These are phyloP conservation scores for Colletotrichum destructivum DNA, from an alignment of 2,329 filamentous ascomycete species.

Conservation along the genomic window DNA sequence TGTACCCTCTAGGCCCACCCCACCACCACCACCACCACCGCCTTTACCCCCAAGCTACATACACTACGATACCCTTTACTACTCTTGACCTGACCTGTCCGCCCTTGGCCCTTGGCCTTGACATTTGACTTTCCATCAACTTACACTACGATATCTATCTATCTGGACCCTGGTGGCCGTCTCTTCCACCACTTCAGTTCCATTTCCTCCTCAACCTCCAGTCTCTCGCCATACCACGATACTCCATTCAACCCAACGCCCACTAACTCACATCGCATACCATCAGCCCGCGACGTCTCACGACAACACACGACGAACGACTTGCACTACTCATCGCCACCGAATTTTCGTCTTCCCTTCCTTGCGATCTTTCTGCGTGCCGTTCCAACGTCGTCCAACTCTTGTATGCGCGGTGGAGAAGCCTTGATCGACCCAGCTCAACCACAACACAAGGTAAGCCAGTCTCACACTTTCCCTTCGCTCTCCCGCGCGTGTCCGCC, in stretches of 20 bases:
- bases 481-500: conserved; percentile 29
- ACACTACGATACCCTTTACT: neutral
- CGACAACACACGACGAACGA: neutral
- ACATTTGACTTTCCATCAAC: conserved; percentile 18
- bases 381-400: conserved; percentile 13
- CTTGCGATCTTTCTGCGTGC: neutral
- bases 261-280: conserved; percentile 2
- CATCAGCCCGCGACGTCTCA: neutral
- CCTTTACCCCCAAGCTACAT: neutral
- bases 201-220: neutral
- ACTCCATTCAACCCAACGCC: neutral
- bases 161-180: conserved; percentile 39
- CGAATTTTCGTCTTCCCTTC: neutral
- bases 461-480: conserved; percentile 6
- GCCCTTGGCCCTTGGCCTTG: conserved; percentile 11
- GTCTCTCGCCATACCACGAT: neutral
- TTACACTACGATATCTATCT: conserved; percentile 1
- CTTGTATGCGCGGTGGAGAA: conserved; percentile 8
- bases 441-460: conserved; percentile 23
- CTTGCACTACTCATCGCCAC: neutral
- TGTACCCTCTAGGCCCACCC: neutral
- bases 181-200: neutral
- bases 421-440: neutral
- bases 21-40: neutral
- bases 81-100: neutral